phyloP scores from a whole-genome alignment of 371 early-diverging fungal species.

The Zancudomyces culisetae region DNA sequence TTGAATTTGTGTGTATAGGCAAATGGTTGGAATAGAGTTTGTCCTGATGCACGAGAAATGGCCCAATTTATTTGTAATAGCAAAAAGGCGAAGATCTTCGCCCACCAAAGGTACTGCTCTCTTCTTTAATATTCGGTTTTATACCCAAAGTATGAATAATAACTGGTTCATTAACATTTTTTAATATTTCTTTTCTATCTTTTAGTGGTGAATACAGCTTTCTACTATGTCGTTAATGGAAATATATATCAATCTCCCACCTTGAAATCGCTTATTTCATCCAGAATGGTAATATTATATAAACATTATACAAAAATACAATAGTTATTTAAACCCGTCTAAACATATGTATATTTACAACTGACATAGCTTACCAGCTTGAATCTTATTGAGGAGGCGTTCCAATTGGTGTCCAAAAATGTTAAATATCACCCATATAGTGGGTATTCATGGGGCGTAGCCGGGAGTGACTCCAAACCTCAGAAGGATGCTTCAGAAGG shows the following conservation, averaged over 20 bases:
- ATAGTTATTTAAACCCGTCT: neutral
- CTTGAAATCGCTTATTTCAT: constrained; percentile 57
- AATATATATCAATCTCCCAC: constrained; percentile 87
- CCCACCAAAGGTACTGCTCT: constrained; percentile 49
- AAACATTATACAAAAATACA: neutral
- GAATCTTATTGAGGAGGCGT: constrained; percentile 44
- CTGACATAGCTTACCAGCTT: constrained; percentile 38
- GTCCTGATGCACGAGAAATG: constrained; percentile 51
- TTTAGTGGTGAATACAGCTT: constrained; percentile 34
- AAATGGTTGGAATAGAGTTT: constrained; percentile 81
- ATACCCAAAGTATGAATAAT: too few species aligned
- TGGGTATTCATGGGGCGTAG: constrained; percentile 54
- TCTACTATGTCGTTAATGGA: constrained; percentile 75
- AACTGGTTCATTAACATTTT: too few species aligned
- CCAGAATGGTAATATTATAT: constrained; percentile 47
- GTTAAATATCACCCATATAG: constrained; percentile 51
- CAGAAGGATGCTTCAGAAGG: constrained; percentile 12
- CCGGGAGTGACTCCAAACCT: constrained; percentile 7
- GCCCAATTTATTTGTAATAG: constrained; percentile 63
- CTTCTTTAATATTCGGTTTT: too few species aligned
- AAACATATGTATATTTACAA: neutral
- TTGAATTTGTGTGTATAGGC: constrained; percentile 17
- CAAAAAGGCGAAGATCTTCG: constrained; percentile 48
- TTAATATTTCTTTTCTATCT: constrained; percentile 17
- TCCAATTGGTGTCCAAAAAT: constrained; percentile 38